Percentiles rank a stretch among this genome's conserved stretches.
Conservation (phyloP, 164 flowering plant species). For the Dillenia suffruticosa region DNA sequence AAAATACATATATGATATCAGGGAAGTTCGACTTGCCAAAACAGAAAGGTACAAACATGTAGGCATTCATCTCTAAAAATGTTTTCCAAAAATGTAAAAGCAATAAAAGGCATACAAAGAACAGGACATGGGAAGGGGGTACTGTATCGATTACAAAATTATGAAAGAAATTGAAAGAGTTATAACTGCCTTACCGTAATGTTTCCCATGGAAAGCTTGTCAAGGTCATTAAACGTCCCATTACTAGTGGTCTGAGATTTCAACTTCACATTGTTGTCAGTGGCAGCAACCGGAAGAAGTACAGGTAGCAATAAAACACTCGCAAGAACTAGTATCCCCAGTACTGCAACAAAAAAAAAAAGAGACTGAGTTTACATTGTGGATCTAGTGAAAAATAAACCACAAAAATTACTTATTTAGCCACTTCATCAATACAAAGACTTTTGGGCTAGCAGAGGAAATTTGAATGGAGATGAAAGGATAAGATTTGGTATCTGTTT, state of each 20-base stretch:
- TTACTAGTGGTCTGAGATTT: slow-evolving; percentile 29
- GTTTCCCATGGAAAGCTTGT: slow-evolving; percentile 80
- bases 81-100: no score
- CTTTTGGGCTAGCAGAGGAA: no score
- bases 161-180: neutral
- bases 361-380: neutral
- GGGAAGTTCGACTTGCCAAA: no score
- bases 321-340: slow-evolving; percentile 67
- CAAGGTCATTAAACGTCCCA: slow-evolving; percentile 59
- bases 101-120: no score
- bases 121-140: neutral
- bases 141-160: neutral
- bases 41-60: no score
- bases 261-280: slow-evolving; percentile 31
- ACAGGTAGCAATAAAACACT: slow-evolving; percentile 66
- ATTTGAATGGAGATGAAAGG: no score
- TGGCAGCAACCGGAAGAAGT: slow-evolving; percentile 75
- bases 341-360: slow-evolving; percentile 34
- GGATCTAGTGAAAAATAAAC: no score
- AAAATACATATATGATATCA: no score
- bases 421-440: no score
- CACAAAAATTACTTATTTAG: no score
- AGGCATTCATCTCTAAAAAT: no score
- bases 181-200: slow-evolving; percentile 39
- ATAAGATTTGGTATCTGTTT: no score